These are phyloP conservation scores for Linum trigynum DNA, from an alignment of 345 rosid species.

Conservation along the genomic window DNA sequence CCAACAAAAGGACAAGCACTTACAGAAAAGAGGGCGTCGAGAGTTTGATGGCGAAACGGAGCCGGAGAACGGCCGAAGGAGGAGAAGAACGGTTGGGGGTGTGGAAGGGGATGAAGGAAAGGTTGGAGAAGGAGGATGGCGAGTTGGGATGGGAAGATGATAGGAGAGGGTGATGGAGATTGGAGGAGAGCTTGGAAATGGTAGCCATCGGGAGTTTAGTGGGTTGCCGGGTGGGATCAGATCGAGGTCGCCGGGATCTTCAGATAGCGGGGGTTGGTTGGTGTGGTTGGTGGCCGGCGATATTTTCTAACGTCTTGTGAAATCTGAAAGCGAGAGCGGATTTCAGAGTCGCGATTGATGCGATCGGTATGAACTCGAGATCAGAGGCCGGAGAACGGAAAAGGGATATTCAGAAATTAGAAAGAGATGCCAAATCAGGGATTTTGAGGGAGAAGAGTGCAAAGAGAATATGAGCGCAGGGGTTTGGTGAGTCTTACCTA, in stretches of 20 bases:
- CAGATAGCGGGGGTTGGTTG: conserved; percentile 27
- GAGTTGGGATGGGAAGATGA: conserved; percentile 23
- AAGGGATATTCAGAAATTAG: too few relatives aligned
- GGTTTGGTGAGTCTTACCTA: too few relatives aligned
- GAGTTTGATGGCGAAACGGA: conserved; percentile 23
- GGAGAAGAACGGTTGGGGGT: conserved; percentile 30
- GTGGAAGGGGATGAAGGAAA: conserved; percentile 26
- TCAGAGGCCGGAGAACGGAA: too few relatives aligned
- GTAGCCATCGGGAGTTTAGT: conserved; percentile 44
- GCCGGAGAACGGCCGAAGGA: not conserved
- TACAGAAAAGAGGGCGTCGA: conserved; percentile 42
- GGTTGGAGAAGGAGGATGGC: conserved; percentile 19
- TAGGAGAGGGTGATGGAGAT: not conserved
- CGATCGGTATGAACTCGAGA: too few relatives aligned
- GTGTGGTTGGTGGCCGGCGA: conserved; percentile 18
- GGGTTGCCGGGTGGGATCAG: not conserved
- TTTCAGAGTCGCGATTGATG: too few relatives aligned
- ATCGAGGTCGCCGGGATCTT: conserved; percentile 26
- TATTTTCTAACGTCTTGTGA: too few relatives aligned
- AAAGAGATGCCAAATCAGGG: too few relatives aligned
- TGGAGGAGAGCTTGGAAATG: conserved; percentile 56
- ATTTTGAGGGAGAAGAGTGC: too few relatives aligned
- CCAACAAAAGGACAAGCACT: conserved; percentile 13
- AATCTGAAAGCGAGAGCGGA: too few relatives aligned
- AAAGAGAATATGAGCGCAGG: too few relatives aligned